A percentile compares a stretch with the other conserved stretches of the same genome.
phyloP scores from a whole-genome alignment of 257 asterid species.

The Nyctanthes arbortristis region DNA sequence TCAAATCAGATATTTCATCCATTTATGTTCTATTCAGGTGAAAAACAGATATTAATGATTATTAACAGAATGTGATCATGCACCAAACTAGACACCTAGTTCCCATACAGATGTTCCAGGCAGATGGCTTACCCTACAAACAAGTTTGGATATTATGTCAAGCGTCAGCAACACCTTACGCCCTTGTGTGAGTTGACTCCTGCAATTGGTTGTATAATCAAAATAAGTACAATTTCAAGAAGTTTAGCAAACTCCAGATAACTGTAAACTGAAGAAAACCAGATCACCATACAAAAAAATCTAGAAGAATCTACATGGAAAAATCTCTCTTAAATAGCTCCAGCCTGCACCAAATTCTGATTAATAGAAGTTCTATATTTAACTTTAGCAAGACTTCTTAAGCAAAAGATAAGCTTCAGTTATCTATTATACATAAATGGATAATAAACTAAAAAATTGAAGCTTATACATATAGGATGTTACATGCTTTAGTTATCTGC shows the following conservation, averaged over 20 bases:
- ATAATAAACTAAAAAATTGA: background rate
- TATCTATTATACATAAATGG: background rate
- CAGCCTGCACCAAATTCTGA: background rate
- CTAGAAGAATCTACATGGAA: background rate
- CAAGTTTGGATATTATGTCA: constrained; percentile 87
- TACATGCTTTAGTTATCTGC: background rate
- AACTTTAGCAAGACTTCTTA: background rate
- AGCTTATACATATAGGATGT: background rate
- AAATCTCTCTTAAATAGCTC: constrained; percentile 2
- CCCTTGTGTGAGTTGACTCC: constrained; percentile 95
- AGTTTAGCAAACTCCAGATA: constrained; percentile 20
- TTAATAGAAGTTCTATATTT: background rate
- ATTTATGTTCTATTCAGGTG: background rate
- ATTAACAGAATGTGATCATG: background rate
- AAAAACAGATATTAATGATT: background rate
- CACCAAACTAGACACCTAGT: background rate
- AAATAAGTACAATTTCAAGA: constrained; percentile 24
- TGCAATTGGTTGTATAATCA: constrained; percentile 32
- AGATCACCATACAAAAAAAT: background rate
- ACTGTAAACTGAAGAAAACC: constrained; percentile 5
- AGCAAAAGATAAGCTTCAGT: background rate
- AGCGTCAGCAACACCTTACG: constrained; percentile 85
- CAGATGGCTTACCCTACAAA: constrained; percentile 59
- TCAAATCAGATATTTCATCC: background rate
- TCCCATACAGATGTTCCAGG: constrained; percentile 3